A percentile compares a stretch with the other conserved stretches of the same genome.
These are phyloP conservation scores for Tetrahymena elliotti DNA, from an alignment of 73 alveolate species.

Conservation along the genomic window DNA sequence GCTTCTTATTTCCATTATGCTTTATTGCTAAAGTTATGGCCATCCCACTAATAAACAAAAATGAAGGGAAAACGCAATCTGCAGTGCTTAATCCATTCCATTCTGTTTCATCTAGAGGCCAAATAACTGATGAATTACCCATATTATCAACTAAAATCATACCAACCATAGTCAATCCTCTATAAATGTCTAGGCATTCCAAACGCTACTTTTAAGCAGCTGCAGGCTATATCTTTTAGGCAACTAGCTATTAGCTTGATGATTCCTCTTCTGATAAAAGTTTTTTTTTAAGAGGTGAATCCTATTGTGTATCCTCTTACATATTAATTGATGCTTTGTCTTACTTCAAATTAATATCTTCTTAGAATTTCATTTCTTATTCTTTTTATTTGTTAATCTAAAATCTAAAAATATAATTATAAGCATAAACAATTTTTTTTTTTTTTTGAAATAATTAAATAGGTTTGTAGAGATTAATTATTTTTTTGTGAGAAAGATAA, in stretches of 20 bases:
- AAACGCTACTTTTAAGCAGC: background rate
- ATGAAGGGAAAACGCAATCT: conserved; percentile 8
- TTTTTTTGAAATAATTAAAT: too few relatives aligned
- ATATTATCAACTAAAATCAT: conserved; percentile 1
- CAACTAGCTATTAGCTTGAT: background rate
- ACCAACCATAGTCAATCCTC: conserved; percentile 11
- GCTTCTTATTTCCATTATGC: background rate
- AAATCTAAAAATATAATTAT: background rate
- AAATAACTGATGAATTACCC: background rate
- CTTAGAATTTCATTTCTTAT: background rate
- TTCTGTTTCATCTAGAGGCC: conserved; percentile 5
- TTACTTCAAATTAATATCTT: too few relatives aligned
- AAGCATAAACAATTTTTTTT: background rate
- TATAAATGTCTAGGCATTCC: background rate
- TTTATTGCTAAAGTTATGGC: background rate
- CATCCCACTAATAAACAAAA: background rate
- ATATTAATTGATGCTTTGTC: background rate
- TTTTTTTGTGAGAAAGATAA: background rate
- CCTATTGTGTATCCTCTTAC: background rate
- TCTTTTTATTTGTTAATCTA: too few relatives aligned
- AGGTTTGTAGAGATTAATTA: background rate
- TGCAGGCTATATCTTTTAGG: background rate
- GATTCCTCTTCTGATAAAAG: background rate
- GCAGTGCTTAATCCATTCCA: conserved; percentile 9
- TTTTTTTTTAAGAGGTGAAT: too few relatives aligned